Conservation (phyloP, 2,329 filamentous ascomycete genomes). For the Curvularia sp. region DNA sequence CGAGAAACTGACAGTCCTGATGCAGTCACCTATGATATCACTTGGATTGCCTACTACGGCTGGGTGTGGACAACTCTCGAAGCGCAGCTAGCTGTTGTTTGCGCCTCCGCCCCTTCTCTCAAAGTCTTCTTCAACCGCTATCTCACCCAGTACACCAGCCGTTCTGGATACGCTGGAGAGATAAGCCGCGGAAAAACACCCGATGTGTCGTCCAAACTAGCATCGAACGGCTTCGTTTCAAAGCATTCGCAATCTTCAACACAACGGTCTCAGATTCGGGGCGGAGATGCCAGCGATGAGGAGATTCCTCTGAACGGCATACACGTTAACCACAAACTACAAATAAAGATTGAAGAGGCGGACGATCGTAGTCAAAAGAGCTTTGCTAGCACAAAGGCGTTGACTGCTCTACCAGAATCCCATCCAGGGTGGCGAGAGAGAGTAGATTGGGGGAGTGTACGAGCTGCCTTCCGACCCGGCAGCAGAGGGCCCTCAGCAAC, state of each 20-base stretch:
- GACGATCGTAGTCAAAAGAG: constrained; percentile 29
- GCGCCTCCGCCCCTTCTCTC: constrained; percentile 53
- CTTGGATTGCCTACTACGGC: constrained; percentile 49
- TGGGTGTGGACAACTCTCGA: constrained; percentile 54
- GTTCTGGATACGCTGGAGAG: constrained; percentile 17
- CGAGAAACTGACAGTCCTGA: neutral
- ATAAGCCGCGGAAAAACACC: constrained; percentile 12
- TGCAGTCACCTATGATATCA: constrained; percentile 49
- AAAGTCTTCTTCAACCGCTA: constrained; percentile 55
- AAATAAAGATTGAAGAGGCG: constrained; percentile 30
- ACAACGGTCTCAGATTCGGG: constrained; percentile 2
- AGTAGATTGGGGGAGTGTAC: constrained; percentile 27
- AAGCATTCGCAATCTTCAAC: constrained; percentile 2
- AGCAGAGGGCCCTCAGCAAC: constrained; percentile 11
- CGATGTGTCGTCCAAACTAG: neutral
- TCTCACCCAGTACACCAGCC: constrained; percentile 32
- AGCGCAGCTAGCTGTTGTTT: constrained; percentile 52
- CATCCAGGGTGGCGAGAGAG: constrained; percentile 10
- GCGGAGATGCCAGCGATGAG: constrained; percentile 9
- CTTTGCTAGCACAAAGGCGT: constrained; percentile 26
- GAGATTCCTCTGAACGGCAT: constrained; percentile 31
- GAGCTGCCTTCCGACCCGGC: constrained; percentile 22
- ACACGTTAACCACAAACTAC: constrained; percentile 30
- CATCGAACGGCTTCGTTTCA: neutral
- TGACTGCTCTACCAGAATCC: constrained; percentile 26